Conservation (phyloP, 83 land plant species). For the Picea abies region DNA sequence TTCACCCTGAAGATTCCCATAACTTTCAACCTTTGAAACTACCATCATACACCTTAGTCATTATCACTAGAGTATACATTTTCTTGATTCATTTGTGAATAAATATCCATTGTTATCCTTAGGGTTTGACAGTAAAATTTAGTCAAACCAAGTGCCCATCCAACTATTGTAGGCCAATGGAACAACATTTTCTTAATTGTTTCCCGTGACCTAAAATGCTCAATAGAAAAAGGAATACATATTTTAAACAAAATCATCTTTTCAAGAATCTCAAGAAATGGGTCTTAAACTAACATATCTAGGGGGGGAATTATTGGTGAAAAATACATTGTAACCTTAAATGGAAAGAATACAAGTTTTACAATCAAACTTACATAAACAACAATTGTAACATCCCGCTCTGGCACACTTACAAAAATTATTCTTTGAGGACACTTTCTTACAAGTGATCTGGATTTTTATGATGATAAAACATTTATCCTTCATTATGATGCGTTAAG, state of each 20-base stretch:
- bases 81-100: no score
- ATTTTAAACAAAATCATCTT: constrained; percentile 92
- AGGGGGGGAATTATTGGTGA: constrained; percentile 88
- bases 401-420: no score
- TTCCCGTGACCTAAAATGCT: constrained; percentile 83
- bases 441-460: no score
- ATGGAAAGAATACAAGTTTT: constrained; percentile 91
- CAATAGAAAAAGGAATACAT: constrained; percentile 91
- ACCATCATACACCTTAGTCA: no score
- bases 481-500: no score
- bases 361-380: constrained; percentile 98
- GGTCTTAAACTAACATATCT: constrained; percentile 90
- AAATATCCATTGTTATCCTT: no score
- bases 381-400: no score
- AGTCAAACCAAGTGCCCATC: constrained; percentile 87
- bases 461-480: no score
- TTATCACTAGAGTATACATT: no score
- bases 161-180: constrained; percentile 83
- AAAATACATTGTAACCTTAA: constrained; percentile 82
- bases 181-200: constrained; percentile 75
- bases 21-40: no score
- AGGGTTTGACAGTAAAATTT: constrained; percentile 74
- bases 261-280: constrained; percentile 95
- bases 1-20: no score
- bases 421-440: no score